phyloP scores from a whole-genome alignment of 2,329 filamentous ascomycete genomes.

The Sporothrix luriei region DNA sequence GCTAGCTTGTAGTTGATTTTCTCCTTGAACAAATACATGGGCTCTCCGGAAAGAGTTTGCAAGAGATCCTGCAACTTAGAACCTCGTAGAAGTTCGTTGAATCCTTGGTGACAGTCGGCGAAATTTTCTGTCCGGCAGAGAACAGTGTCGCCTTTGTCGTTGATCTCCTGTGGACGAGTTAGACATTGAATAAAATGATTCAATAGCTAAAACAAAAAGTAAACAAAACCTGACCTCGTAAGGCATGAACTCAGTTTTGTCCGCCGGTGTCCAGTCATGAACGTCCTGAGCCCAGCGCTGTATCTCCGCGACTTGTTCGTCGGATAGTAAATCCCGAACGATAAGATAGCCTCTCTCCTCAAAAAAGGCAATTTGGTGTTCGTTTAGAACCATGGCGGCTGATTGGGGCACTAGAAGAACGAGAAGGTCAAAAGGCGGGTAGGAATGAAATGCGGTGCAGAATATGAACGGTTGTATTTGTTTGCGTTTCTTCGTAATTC shows the following conservation, averaged over 20 bases:
- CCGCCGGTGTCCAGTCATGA: background rate
- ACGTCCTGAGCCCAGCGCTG: slow-evolving; percentile 14
- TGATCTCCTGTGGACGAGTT: slow-evolving; percentile 23
- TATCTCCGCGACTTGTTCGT: background rate
- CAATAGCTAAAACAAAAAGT: background rate
- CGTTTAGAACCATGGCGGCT: background rate
- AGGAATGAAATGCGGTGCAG: background rate
- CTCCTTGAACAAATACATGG: slow-evolving; percentile 6
- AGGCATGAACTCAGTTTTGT: slow-evolving; percentile 6
- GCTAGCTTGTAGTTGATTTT: slow-evolving; percentile 20
- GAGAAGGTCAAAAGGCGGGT: background rate
- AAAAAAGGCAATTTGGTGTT: slow-evolving; percentile 13
- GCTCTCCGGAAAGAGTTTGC: slow-evolving; percentile 1
- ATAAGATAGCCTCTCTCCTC: slow-evolving; percentile 6
- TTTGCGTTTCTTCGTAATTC: background rate
- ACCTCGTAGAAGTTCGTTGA: slow-evolving; percentile 13
- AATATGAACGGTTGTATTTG: background rate
- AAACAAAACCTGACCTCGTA: background rate
- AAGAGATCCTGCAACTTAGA: slow-evolving; percentile 1
- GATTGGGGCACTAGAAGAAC: background rate
- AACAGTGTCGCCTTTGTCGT: slow-evolving; percentile 23
- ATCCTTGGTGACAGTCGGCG: slow-evolving; percentile 26
- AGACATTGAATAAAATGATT: background rate
- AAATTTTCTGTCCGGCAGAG: slow-evolving; percentile 30
- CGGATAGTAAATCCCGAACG: background rate